Percentiles rank a stretch among this genome's conserved stretches.
Evolutionary conservation across 2,329 filamentous ascomycete species (phyloP).

Genomic region (Byssoonygena ceratinophila): DNA sequence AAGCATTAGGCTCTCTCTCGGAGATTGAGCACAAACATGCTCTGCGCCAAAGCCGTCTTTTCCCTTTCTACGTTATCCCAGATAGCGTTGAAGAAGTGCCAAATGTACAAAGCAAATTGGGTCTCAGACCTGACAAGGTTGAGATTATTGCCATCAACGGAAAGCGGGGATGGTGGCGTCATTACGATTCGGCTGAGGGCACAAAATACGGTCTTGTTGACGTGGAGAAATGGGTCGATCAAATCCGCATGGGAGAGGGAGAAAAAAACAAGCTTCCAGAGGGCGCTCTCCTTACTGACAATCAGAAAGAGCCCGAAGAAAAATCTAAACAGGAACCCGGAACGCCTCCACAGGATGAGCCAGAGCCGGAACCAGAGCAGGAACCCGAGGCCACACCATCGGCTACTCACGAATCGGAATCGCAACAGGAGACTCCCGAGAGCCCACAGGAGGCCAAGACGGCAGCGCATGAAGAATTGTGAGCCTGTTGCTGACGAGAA

Average conservation of each 20-base stretch:
- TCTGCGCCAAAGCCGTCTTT: conserved; percentile 55
- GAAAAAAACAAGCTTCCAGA: conserved; percentile 64
- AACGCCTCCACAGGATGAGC: conserved; percentile 34
- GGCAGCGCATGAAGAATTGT: conserved; percentile 38
- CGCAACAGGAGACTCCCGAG: conserved; percentile 17
- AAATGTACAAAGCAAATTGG: conserved; percentile 51
- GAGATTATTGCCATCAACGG: conserved; percentile 75
- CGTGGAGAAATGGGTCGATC: conserved; percentile 79
- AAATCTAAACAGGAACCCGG: conserved; percentile 48
- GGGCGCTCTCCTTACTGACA: conserved; percentile 41
- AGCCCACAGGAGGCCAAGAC: conserved; percentile 19
- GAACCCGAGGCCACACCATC: conserved; percentile 11
- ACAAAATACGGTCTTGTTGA: conserved; percentile 45
- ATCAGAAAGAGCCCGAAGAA: conserved; percentile 47
- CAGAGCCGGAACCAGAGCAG: conserved; percentile 19
- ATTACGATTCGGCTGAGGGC: conserved; percentile 47
- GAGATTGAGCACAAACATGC: conserved; percentile 67
- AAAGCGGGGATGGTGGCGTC: conserved; percentile 76
- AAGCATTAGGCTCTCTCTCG: conserved; percentile 54
- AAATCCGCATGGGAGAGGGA: conserved; percentile 81
- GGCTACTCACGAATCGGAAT: conserved; percentile 15
- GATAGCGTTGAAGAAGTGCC: conserved; percentile 48
- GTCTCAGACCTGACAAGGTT: conserved; percentile 45
- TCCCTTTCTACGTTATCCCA: conserved; percentile 73
- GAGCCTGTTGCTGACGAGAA: conserved; percentile 11